phyloP scores from a whole-genome alignment of 1,284 basidiomycete genomes.

The Meripilus lineatus region DNA sequence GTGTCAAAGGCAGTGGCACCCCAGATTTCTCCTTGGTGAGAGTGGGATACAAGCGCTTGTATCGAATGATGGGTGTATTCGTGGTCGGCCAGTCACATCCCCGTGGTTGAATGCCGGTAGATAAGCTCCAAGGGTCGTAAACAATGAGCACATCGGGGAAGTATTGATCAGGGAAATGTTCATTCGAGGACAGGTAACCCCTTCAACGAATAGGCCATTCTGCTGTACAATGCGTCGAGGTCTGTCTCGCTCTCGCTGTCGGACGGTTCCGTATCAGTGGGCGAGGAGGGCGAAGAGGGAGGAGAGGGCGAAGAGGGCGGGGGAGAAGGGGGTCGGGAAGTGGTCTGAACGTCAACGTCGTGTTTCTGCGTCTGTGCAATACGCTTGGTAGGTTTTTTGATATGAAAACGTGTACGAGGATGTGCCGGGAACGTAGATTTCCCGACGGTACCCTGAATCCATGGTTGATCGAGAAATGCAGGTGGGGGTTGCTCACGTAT shows the following conservation, averaged over 20 bases:
- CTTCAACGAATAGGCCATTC: not conserved
- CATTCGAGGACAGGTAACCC: conserved; percentile 21
- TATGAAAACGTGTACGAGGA: not conserved
- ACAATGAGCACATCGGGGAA: conserved; percentile 29
- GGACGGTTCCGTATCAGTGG: not conserved
- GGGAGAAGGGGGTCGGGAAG: not conserved
- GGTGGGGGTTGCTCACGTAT: not conserved
- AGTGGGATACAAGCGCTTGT: conserved; percentile 22
- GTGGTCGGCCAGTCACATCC: not conserved
- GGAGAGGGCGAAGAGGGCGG: not conserved
- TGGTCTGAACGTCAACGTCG: not conserved
- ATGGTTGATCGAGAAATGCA: not conserved
- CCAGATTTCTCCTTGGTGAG: conserved; percentile 6
- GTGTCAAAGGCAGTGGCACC: not conserved
- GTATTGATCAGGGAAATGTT: conserved; percentile 20
- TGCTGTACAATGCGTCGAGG: not conserved
- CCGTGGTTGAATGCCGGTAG: not conserved
- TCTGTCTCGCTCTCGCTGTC: not conserved
- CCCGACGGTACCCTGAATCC: not conserved
- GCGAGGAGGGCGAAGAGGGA: not conserved
- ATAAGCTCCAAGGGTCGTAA: conserved; percentile 17
- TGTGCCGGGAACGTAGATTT: too few relatives aligned
- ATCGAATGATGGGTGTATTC: conserved; percentile 10
- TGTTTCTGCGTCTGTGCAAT: not conserved
- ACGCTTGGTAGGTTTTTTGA: not conserved